These are phyloP conservation scores for Rhizopus arrhizus DNA, from an alignment of 371 early-diverging fungal species.

Conservation along the genomic window DNA sequence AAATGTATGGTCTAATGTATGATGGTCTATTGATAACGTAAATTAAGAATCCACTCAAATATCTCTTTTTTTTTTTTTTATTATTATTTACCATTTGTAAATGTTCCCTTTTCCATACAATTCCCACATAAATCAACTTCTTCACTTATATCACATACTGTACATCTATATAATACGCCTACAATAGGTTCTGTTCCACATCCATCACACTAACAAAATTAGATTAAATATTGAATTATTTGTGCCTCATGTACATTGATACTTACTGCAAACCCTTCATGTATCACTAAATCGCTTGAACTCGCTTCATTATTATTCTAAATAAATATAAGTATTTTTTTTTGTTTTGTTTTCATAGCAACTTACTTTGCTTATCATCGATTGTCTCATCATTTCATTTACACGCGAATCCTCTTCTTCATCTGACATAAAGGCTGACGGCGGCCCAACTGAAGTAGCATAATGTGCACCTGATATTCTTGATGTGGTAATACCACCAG, in stretches of 20 bases:
- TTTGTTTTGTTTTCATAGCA: neutral
- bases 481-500: constrained; percentile 42
- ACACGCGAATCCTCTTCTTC: constrained; percentile 56
- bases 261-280: constrained; percentile 64
- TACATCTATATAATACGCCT: constrained; percentile 63
- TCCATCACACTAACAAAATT: constrained; percentile 50
- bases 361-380: constrained; percentile 11
- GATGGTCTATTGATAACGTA: constrained; percentile 39
- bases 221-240: neutral
- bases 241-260: no score
- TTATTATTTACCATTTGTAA: constrained; percentile 51
- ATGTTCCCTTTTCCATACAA: constrained; percentile 50
- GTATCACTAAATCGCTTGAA: constrained; percentile 35
- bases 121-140: constrained; percentile 56
- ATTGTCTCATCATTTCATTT: constrained; percentile 56
- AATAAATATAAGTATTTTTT: neutral
- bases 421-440: constrained; percentile 68
- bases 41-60: neutral
- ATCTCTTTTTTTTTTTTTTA: neutral
- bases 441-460: constrained; percentile 48
- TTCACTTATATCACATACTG: constrained; percentile 58
- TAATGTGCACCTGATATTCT: constrained; percentile 66
- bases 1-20: constrained; percentile 52
- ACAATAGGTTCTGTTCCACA: constrained; percentile 68
- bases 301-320: neutral